Percentiles rank a stretch among this genome's conserved stretches.
phyloP scores from a whole-genome alignment of 257 asterid species.

The Solanum chmielewskii region DNA sequence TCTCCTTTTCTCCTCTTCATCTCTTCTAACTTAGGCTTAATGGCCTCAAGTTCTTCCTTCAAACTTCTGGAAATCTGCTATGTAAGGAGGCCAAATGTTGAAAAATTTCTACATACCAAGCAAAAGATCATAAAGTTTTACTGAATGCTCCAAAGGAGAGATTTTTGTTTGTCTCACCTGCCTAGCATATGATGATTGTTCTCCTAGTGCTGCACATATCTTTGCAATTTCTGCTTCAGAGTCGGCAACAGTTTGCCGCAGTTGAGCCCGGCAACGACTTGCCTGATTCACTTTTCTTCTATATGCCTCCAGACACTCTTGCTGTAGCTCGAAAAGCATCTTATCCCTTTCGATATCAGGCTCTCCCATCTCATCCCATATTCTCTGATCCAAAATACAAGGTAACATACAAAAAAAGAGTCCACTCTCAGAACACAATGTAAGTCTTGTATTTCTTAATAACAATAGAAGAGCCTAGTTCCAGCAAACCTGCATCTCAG shows the following conservation, averaged over 20 bases:
- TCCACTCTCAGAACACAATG: background rate
- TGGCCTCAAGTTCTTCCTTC: conserved; percentile 47
- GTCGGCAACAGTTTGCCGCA: conserved; percentile 62
- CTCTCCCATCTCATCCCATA: conserved; percentile 94
- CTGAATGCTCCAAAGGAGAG: background rate
- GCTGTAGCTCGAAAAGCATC: conserved; percentile 75
- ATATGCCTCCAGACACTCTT: conserved; percentile 71
- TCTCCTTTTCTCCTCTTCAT: conserved; percentile 50
- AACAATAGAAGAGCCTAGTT: background rate
- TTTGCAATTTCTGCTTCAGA: conserved; percentile 70
- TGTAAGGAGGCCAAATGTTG: background rate
- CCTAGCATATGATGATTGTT: conserved; percentile 26
- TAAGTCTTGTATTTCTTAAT: background rate
- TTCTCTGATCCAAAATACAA: conserved; percentile 41
- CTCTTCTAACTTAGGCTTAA: conserved; percentile 56
- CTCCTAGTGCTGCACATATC: conserved; percentile 62
- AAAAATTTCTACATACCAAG: background rate
- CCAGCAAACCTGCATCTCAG: conserved; percentile 66
- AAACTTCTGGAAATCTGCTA: conserved; percentile 53
- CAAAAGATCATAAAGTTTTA: background rate
- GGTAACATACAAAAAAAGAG: background rate
- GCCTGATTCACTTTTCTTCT: conserved; percentile 84
- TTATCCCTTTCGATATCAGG: conserved; percentile 58
- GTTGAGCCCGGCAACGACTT: conserved; percentile 50
- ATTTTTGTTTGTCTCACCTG: conserved; percentile 27